These are phyloP conservation scores for Neckera pumila DNA, from an alignment of 225 moss, liverwort and hornwort genomes.

Conservation along the genomic window DNA sequence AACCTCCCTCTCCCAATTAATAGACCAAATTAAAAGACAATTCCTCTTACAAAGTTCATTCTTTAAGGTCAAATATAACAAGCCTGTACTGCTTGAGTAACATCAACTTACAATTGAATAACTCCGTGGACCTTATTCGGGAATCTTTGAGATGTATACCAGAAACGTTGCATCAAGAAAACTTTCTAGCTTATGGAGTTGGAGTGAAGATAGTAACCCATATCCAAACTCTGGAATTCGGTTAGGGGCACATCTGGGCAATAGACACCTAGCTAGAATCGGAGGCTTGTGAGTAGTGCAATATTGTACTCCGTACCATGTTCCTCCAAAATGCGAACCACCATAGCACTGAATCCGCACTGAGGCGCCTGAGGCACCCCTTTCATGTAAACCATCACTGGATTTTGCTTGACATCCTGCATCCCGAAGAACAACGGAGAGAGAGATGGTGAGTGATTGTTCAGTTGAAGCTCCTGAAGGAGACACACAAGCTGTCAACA, in stretches of 20 bases:
- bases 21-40: background rate
- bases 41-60: background rate
- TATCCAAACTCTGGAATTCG: background rate
- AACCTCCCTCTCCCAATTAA: background rate
- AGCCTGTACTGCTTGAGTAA: background rate
- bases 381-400: conserved; percentile 93
- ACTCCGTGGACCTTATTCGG: background rate
- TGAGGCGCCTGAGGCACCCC: conserved; percentile 83
- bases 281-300: background rate
- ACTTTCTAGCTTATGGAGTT: background rate
- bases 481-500: background rate
- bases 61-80: background rate
- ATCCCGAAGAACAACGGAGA: background rate
- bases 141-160: background rate
- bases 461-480: background rate
- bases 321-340: conserved; percentile 74
- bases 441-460: background rate
- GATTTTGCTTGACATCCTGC: conserved; percentile 74
- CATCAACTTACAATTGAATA: background rate
- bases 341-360: conserved; percentile 97
- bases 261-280: background rate
- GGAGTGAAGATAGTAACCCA: background rate
- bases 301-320: conserved; percentile 27
- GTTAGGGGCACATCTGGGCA: background rate
- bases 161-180: background rate